phyloP scores from a whole-genome alignment of 768 basidiomycete genomes.

The Hydnum rufescens region DNA sequence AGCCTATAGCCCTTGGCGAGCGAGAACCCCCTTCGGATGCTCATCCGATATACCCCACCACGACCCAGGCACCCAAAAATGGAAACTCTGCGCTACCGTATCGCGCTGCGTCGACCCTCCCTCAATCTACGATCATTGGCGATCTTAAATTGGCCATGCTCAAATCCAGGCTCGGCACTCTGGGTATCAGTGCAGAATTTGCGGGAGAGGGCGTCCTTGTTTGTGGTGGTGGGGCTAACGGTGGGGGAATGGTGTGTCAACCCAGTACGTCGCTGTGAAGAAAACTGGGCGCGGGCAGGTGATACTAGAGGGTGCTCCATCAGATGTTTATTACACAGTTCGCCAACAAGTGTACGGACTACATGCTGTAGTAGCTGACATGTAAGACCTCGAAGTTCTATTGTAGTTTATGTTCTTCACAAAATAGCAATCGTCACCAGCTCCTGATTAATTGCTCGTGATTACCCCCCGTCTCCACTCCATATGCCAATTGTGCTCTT shows the following conservation, averaged over 20 bases:
- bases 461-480: not conserved
- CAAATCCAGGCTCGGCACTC: constrained; percentile 52
- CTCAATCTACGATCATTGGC: constrained; percentile 90
- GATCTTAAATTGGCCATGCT: constrained; percentile 83
- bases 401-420: no score
- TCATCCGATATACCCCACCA: no score
- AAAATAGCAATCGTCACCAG: no score
- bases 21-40: constrained; percentile 12
- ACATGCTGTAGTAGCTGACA: constrained; percentile 52
- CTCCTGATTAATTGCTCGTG: no score
- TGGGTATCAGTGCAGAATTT: constrained; percentile 78
- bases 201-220: constrained; percentile 94
- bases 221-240: constrained; percentile 39
- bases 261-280: constrained; percentile 48
- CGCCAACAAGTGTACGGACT: constrained; percentile 76
- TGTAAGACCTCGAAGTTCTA: no score
- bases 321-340: constrained; percentile 76
- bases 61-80: not conserved
- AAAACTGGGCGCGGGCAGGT: constrained; percentile 74
- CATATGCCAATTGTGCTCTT: not conserved
- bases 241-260: constrained; percentile 29
- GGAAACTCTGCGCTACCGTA: constrained; percentile 23
- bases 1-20: constrained; percentile 23
- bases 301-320: constrained; percentile 76
- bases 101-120: constrained; percentile 45